Evolutionary conservation across 192 early-diverging fungal genomes (phyloP), one percentile per base, ranked within the genome.

Genomic region (Mortierella alpina): DNA sequence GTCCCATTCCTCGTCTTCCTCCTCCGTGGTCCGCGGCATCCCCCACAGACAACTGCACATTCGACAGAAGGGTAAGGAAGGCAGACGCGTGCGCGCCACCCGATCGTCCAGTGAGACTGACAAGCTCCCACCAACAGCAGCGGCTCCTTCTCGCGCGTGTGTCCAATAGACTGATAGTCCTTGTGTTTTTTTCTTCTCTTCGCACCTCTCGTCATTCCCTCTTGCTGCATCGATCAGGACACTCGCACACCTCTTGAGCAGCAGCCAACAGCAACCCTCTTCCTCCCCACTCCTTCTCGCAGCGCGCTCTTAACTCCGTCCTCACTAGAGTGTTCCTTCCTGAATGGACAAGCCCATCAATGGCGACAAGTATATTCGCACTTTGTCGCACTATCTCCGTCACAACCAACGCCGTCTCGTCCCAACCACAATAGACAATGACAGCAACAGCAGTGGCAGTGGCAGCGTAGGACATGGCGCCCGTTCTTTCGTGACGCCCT

Each of bases 351-450:
- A 71, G 40, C 77, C 77, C 66, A 80, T 86, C 56, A 55, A 77
- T 50, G 84, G 85, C 67, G 88, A 89, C 59, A 83, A 85, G 68
- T 89, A 84, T 70, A 72, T 89, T 61, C 85, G 88, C 67, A 89
- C 85, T 13, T 65, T 89, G 13, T 75, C 85, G 31, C 88, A 89
- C 45, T 88, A 88, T 55, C 61, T 89, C 22, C 86, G 86, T 54
- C 62, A 84, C 7, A 89, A 89, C 66, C 84, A 88, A 58, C 63
- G 76, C 40, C 68, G 77, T n/a, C 70, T 89, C n/a, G 60, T 82
- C 6, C 62, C 63, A 15, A 18, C 56, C 41, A 40, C 59, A 13
- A 22, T 53, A 58, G 42, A 58, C 68, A 57, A n/a, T 65, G 66
- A 39, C 41, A 53, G 46, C 60, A 55, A 42, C 58, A 71, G 42